Evolutionary conservation across 2,329 filamentous ascomycete genomes (phyloP).

Genomic region (Aspergillus jensenii): DNA sequence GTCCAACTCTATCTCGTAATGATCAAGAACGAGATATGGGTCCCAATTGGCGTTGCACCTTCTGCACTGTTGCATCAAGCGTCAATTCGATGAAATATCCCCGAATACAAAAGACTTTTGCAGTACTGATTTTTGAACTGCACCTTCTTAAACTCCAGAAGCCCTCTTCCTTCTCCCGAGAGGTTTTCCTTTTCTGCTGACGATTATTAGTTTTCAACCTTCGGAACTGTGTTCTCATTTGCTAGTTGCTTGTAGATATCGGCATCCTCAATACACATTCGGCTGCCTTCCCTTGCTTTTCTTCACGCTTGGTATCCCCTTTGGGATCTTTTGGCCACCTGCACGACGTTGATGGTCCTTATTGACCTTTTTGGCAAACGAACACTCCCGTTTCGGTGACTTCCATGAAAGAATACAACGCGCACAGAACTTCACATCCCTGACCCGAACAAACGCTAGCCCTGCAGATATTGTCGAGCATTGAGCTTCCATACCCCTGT

Average conservation of each 20-base stretch:
- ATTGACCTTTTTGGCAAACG: constrained; percentile 1
- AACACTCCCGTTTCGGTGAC: neutral
- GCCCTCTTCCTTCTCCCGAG: constrained; percentile 6
- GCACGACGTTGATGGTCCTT: neutral
- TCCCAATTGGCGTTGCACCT: constrained; percentile 17
- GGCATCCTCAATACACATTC: constrained; percentile 4
- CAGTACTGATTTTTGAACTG: constrained; percentile 16
- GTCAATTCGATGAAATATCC: constrained; percentile 10
- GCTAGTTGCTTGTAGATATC: constrained; percentile 16
- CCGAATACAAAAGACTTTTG: constrained; percentile 20
- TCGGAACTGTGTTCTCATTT: constrained; percentile 3
- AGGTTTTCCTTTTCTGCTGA: constrained; percentile 4
- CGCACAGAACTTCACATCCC: neutral
- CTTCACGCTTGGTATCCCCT: neutral
- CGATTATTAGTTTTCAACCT: neutral
- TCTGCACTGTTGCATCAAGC: neutral
- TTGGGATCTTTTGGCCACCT: neutral
- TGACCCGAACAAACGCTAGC: neutral
- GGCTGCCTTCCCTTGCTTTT: neutral
- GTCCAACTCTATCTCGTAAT: constrained; percentile 24
- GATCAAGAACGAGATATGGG: constrained; percentile 21
- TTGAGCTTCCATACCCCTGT: constrained; percentile 7
- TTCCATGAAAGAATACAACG: neutral
- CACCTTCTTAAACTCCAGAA: constrained; percentile 19
- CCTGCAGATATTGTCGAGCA: constrained; percentile 3